A percentile compares a stretch with the other conserved stretches of the same genome.
phyloP scores from a whole-genome alignment of 495 filamentous ascomycete species.

The Hypoxylon subgilvum region DNA sequence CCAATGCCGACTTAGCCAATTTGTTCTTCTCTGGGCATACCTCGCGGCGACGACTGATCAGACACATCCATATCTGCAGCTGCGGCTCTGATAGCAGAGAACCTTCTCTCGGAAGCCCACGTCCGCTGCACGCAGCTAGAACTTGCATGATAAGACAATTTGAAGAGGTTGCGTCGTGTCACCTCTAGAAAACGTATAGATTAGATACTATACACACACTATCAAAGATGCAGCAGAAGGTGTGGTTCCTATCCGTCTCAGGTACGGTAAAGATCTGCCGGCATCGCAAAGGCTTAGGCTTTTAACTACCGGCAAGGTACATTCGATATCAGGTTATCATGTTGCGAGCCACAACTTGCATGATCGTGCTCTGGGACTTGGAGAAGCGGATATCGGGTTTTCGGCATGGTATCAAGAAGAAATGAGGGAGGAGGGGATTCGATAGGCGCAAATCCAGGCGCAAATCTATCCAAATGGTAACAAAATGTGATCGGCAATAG shows the following conservation, averaged over 20 bases:
- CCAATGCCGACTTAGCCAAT: conserved; percentile 16
- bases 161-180: conserved; percentile 2
- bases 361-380: neutral
- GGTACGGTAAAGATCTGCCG: conserved; percentile 20
- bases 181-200: conserved; percentile 1
- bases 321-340: conserved; percentile 21
- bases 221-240: conserved; percentile 12
- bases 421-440: neutral
- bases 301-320: conserved; percentile 16
- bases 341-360: neutral
- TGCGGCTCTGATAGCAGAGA: conserved; percentile 10
- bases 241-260: conserved; percentile 7
- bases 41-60: no score
- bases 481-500: conserved; percentile 4
- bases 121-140: conserved; percentile 8
- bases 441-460: no score
- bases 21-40: no score
- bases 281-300: conserved; percentile 4
- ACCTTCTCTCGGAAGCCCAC: conserved; percentile 6
- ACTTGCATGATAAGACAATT: conserved; percentile 4
- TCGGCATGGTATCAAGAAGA: no score
- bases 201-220: conserved; percentile 15
- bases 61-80: no score
- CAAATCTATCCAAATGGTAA: conserved; percentile 8
- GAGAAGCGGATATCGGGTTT: conserved; percentile 1